Evolutionary conservation across 2,329 filamentous ascomycete species (phyloP).

Genomic region (Myotisia sp.): DNA sequence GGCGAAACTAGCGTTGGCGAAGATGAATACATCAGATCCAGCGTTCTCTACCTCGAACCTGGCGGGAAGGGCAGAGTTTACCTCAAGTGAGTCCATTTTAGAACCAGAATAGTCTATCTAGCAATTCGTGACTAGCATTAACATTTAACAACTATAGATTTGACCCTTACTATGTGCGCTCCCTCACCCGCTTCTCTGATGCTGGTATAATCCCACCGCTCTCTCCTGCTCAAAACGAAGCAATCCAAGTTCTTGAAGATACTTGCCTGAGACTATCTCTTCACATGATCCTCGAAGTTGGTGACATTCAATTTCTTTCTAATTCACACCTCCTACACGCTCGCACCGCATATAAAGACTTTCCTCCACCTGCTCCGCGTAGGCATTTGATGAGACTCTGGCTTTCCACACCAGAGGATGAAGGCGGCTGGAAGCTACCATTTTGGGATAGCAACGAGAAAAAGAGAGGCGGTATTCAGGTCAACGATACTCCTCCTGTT

Average conservation of each 20-base stretch:
- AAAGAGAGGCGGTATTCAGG: constrained; percentile 81
- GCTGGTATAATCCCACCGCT: constrained; percentile 58
- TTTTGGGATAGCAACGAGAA: constrained; percentile 69
- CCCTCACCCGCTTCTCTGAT: constrained; percentile 59
- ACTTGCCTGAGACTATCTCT: constrained; percentile 59
- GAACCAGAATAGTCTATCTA: too few species aligned
- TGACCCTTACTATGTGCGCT: constrained; percentile 79
- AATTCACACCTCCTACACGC: constrained; percentile 73
- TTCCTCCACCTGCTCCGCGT: constrained; percentile 52
- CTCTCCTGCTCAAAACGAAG: constrained; percentile 53
- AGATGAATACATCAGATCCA: constrained; percentile 57
- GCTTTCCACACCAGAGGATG: constrained; percentile 65
- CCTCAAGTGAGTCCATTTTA: constrained; percentile 43
- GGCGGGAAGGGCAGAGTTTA: constrained; percentile 53
- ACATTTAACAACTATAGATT: too few species aligned
- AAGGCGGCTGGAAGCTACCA: constrained; percentile 74
- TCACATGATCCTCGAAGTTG: constrained; percentile 75
- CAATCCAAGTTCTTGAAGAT: constrained; percentile 56
- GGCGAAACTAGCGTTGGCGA: constrained; percentile 63
- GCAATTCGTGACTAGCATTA: too few species aligned
- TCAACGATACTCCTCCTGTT: constrained; percentile 62
- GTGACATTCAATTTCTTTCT: constrained; percentile 75
- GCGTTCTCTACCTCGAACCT: constrained; percentile 64
- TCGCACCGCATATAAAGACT: constrained; percentile 63
- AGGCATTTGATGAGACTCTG: constrained; percentile 73